These are phyloP conservation scores for Yamadazyma pseudoaaseri DNA, from an alignment of 1,139 yeast genomes.

Conservation along the genomic window DNA sequence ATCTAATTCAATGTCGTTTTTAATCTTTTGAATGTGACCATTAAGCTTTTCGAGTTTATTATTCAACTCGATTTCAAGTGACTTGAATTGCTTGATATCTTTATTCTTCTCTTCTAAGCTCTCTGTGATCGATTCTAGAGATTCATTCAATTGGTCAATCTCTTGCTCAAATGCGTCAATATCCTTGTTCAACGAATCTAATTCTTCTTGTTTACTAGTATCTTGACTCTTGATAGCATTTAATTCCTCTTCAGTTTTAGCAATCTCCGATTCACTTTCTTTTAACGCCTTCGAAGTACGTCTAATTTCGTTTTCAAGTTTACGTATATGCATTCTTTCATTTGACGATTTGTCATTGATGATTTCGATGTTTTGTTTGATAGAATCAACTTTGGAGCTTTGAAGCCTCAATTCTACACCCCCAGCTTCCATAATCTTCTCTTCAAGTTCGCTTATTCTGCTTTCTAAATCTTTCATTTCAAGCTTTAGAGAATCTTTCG, in stretches of 20 bases:
- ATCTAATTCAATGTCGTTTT: conserved; percentile 35
- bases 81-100: conserved; percentile 59
- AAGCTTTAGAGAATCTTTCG: conserved; percentile 44
- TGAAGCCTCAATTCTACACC: conserved; percentile 84
- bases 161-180: conserved; percentile 23
- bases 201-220: conserved; percentile 33
- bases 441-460: conserved; percentile 62
- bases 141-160: conserved; percentile 33
- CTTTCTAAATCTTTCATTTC: conserved; percentile 60
- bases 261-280: conserved; percentile 39
- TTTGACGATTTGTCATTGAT: conserved; percentile 58
- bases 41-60: conserved; percentile 63
- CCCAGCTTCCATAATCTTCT: conserved; percentile 85
- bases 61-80: conserved; percentile 67
- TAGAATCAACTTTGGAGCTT: conserved; percentile 77
- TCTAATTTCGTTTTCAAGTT: conserved; percentile 64
- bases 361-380: conserved; percentile 66
- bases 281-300: conserved; percentile 51
- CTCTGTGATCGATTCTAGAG: conserved; percentile 38
- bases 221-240: conserved; percentile 26
- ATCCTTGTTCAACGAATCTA: conserved; percentile 30
- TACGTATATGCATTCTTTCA: conserved; percentile 60
- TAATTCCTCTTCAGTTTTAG: conserved; percentile 28
- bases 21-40: conserved; percentile 40
- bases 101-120: conserved; percentile 51